phyloP scores from a whole-genome alignment of 1,139 yeast genomes.

The Yamadazyma diospyri region DNA sequence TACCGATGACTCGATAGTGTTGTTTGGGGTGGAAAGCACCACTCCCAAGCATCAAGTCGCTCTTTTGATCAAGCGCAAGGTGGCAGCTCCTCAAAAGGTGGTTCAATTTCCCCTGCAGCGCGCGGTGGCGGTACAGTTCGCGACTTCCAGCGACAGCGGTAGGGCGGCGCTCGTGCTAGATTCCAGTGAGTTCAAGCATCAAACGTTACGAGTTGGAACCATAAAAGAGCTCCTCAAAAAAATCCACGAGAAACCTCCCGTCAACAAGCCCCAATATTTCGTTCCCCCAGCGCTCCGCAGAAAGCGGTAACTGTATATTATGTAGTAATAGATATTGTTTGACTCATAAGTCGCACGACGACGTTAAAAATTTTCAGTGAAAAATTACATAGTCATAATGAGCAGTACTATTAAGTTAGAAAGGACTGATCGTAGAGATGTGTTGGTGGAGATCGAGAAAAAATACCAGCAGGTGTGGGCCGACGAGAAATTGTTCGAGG shows the following conservation, averaged over 20 bases:
- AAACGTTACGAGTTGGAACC: constrained; percentile 32
- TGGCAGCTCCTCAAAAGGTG: constrained; percentile 37
- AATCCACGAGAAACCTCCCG: background rate
- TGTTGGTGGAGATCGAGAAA: constrained; percentile 83
- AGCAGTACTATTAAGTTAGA: constrained; percentile 44
- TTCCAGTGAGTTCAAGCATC: constrained; percentile 36
- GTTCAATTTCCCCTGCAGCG: constrained; percentile 23
- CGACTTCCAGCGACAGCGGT: constrained; percentile 49
- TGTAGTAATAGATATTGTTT: too few relatives aligned
- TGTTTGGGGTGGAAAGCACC: constrained; percentile 46
- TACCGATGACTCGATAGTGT: constrained; percentile 33
- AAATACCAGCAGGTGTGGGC: constrained; percentile 87
- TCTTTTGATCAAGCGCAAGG: constrained; percentile 24
- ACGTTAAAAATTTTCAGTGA: constrained; percentile 1
- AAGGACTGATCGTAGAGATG: constrained; percentile 87
- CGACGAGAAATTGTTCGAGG: constrained; percentile 78
- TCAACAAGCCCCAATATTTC: background rate
- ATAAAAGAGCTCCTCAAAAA: constrained; percentile 26
- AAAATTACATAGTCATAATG: constrained; percentile 21
- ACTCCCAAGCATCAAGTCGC: constrained; percentile 41
- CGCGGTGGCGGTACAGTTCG: constrained; percentile 51
- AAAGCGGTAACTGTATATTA: too few relatives aligned
- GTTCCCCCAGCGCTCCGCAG: background rate
- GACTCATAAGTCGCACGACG: background rate
- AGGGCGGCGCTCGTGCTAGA: constrained; percentile 50